Base-by-base conservation (phyloP, 2,329 filamentous ascomycete genomes). In the Macroventuria anomochaeta region DNA sequence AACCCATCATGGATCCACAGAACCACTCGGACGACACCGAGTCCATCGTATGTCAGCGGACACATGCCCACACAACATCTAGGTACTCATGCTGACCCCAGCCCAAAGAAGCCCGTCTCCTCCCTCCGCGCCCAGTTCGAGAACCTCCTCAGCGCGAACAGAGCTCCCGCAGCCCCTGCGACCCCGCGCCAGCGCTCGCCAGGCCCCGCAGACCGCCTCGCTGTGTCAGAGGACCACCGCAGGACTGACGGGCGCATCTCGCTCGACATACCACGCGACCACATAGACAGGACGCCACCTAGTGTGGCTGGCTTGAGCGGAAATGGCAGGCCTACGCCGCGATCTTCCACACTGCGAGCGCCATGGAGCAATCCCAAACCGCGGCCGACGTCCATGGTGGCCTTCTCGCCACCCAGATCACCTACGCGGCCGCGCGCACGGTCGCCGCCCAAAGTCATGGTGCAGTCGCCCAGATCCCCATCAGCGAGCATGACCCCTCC, bases 111-210 rank as follows among this genome's bases (percentile, higher is more conserved):
- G 78, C 89, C 91, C 21, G 90, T 95, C 43, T 95, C 90, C 44
- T 93, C 90, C 44, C 80, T 95, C 56, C 84, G 88, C 57, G 90
- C 89, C 59, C 87, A 89, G 65, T 95, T 93, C 73, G 90, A 95
- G 79, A 91, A 88, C 70, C 86, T 93, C 79, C 80, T 83, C 61
- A 84, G 62, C 53, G 62, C 64, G 17, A 71, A 70, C 63, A 69
- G 68, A 46, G 43, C 58, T 17, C 57, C 62, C 53, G 56, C 56
- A 8, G 53, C 61, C 11, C 55, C 70, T 31, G 46, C 65, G 7
- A 55, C 64, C 21, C 64, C 68, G 28, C 66, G 62, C 47, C 62
- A 68, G 48, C 58, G 62, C 60, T 71, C 70, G 18, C 67, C 68
- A 18, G 80, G 69, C 25, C 55, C 66, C 20, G 29, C 55, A 46